Conservation (phyloP, 257 asterid species). For the Datura wrightii region DNA sequence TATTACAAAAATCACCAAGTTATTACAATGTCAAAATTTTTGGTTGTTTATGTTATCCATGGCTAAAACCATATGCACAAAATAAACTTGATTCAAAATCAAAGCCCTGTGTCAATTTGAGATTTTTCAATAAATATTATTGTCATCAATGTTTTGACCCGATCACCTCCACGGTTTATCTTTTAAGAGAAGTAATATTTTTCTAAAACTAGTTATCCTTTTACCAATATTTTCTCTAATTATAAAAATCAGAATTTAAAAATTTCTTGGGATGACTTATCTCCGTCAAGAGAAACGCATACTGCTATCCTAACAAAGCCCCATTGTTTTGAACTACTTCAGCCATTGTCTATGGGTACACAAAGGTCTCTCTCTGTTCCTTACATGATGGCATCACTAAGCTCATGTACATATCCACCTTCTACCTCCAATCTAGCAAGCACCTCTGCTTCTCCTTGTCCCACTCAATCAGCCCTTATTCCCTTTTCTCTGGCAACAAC, state of each 20-base stretch:
- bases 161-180: neutral
- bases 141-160: neutral
- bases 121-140: neutral
- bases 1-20: too few species aligned
- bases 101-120: neutral
- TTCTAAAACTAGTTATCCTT: neutral
- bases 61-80: too few species aligned
- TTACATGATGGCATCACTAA: neutral
- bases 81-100: neutral
- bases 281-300: neutral
- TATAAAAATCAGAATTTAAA: neutral
- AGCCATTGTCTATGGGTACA: neutral
- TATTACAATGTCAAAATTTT: too few species aligned
- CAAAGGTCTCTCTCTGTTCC: neutral
- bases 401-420: neutral
- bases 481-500: neutral
- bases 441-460: neutral
- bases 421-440: neutral
- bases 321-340: neutral
- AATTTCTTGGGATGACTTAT: neutral
- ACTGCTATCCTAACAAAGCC: neutral
- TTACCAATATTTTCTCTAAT: neutral
- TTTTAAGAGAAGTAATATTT: neutral
- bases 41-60: too few species aligned
- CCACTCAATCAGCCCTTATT: neutral